Conservation (phyloP, 495 filamentous ascomycete species). For the Aspergillus homomorphus region DNA sequence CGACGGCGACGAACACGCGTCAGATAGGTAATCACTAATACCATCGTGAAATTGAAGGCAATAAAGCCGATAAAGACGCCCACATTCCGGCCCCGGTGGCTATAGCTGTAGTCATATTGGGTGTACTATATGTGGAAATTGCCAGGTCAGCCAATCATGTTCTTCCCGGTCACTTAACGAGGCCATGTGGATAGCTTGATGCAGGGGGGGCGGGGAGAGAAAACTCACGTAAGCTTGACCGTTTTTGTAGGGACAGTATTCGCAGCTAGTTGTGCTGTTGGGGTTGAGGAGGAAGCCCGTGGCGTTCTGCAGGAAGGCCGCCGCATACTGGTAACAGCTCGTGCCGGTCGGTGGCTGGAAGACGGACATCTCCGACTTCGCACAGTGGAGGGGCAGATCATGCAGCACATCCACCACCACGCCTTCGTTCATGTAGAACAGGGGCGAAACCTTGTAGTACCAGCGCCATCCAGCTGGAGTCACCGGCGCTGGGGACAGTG, state of each 20-base stretch:
- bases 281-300: constrained; percentile 56
- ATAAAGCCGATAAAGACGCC: constrained; percentile 34
- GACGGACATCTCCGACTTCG: constrained; percentile 46
- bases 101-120: constrained; percentile 15
- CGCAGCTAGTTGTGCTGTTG: constrained; percentile 47
- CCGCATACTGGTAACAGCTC: constrained; percentile 58
- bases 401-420: constrained; percentile 63
- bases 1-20: background rate
- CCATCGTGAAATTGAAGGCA: constrained; percentile 27
- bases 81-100: constrained; percentile 17
- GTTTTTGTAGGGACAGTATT: constrained; percentile 48
- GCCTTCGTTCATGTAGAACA: constrained; percentile 39
- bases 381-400: constrained; percentile 24
- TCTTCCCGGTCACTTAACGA: too few species aligned
- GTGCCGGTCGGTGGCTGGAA: constrained; percentile 54
- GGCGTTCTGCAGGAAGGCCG: constrained; percentile 35
- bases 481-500: constrained; percentile 11
- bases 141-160: background rate
- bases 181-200: background rate
- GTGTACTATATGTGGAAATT: constrained; percentile 3
- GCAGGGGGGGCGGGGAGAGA: background rate
- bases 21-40: constrained; percentile 23
- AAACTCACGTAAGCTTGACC: constrained; percentile 20
- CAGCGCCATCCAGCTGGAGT: constrained; percentile 21
- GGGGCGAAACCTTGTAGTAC: constrained; percentile 20